phyloP scores from a whole-genome alignment of 495 filamentous ascomycete species.

The Penicillium waksmanii region DNA sequence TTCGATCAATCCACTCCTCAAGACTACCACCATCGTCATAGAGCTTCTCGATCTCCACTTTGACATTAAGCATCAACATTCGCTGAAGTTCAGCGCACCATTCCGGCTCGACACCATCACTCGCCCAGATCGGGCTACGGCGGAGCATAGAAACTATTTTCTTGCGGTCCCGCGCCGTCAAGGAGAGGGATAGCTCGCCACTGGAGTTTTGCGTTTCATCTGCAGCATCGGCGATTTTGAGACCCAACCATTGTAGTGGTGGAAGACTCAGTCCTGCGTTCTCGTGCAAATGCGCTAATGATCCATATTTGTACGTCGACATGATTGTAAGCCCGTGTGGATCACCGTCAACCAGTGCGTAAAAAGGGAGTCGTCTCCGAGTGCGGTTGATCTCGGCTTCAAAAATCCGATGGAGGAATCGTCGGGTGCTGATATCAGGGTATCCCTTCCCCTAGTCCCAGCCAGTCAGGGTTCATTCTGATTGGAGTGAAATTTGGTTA shows the following conservation, averaged over 20 bases:
- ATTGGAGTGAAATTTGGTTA: background rate
- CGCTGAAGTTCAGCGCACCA: conserved; percentile 73
- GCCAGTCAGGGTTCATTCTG: background rate
- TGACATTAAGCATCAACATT: conserved; percentile 85
- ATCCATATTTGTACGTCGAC: conserved; percentile 87
- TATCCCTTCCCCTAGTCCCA: conserved; percentile 76
- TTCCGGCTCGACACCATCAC: conserved; percentile 51
- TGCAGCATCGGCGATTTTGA: conserved; percentile 63
- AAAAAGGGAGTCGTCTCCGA: conserved; percentile 51
- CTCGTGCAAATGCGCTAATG: conserved; percentile 71
- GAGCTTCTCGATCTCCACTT: conserved; percentile 88
- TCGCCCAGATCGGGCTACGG: conserved; percentile 50
- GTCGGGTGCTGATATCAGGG: conserved; percentile 80
- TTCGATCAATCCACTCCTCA: conserved; percentile 64
- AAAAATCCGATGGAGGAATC: conserved; percentile 55
- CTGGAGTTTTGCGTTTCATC: conserved; percentile 21
- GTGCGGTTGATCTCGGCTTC: conserved; percentile 23
- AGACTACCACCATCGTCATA: conserved; percentile 63
- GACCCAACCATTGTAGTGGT: conserved; percentile 72
- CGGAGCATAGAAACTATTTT: conserved; percentile 70
- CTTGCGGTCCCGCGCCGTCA: conserved; percentile 68
- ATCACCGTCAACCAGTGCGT: conserved; percentile 80
- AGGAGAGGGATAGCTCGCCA: conserved; percentile 49
- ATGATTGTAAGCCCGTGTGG: conserved; percentile 86
- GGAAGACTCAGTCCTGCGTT: conserved; percentile 60